phyloP scores from a whole-genome alignment of 352 stramenopile genomes.

The Plasmopara muralis region DNA sequence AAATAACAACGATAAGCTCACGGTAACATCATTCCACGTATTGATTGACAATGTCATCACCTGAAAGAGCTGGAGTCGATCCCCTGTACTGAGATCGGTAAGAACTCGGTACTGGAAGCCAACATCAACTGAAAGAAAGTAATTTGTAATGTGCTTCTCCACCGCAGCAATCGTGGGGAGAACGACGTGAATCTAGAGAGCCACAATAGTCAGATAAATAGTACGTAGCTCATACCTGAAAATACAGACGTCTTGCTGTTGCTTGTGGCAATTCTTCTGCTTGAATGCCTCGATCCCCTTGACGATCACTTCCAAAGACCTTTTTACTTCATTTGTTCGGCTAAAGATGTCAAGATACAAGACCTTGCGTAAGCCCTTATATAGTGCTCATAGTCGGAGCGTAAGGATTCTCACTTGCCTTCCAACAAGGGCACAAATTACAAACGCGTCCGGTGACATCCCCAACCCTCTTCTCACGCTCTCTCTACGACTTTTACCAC shows the following conservation, averaged over 20 bases:
- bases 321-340: constrained; percentile 53
- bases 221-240: background rate
- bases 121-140: constrained; percentile 5
- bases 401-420: constrained; percentile 25
- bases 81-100: constrained; percentile 15
- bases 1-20: background rate
- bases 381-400: background rate
- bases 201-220: constrained; percentile 2
- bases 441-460: constrained; percentile 31
- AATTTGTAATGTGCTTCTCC: constrained; percentile 17
- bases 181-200: constrained; percentile 40
- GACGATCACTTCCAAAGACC: constrained; percentile 32
- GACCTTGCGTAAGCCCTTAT: background rate
- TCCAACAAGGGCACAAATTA: constrained; percentile 59
- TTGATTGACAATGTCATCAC: constrained; percentile 5
- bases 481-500: constrained; percentile 5
- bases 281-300: constrained; percentile 37
- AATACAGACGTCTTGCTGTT: constrained; percentile 9
- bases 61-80: constrained; percentile 29
- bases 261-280: background rate
- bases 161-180: constrained; percentile 52
- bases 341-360: constrained; percentile 17
- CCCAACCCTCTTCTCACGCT: constrained; percentile 12
- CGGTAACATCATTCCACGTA: background rate
- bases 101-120: constrained; percentile 14